A percentile compares a stretch with the other conserved stretches of the same genome.
phyloP scores from a whole-genome alignment of 768 basidiomycete species.

The Leccinum truebloodii region DNA sequence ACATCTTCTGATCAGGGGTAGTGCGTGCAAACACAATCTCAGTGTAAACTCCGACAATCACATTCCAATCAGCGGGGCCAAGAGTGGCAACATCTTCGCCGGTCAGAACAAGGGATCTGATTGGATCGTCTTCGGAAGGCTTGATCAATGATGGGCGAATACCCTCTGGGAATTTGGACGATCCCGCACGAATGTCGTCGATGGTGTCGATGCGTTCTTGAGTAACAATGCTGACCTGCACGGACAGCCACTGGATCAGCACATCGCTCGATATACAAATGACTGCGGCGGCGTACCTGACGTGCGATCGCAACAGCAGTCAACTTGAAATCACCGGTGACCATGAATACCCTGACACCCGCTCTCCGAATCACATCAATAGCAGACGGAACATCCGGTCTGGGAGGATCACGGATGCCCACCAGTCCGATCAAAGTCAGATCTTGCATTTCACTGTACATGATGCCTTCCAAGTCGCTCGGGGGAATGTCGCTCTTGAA shows the following conservation, averaged over 20 bases:
- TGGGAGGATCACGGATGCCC: conserved; percentile 58
- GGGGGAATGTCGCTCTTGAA: conserved; percentile 30
- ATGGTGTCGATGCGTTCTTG: conserved; percentile 39
- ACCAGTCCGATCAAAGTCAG: conserved; percentile 52
- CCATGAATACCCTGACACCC: conserved; percentile 56
- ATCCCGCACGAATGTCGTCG: conserved; percentile 26
- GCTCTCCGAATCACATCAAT: conserved; percentile 49
- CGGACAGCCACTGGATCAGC: conserved; percentile 2
- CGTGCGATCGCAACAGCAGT: conserved; percentile 53
- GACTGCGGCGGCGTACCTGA: conserved; percentile 34
- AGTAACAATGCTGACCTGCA: conserved; percentile 44
- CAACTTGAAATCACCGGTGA: conserved; percentile 56
- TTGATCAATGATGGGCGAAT: conserved; percentile 30
- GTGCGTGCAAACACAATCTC: conserved; percentile 56
- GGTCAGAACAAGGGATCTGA: conserved; percentile 43
- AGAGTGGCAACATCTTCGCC: conserved; percentile 45
- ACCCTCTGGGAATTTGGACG: conserved; percentile 19
- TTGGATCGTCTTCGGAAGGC: conserved; percentile 38
- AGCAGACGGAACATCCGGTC: conserved; percentile 48
- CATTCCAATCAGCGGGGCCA: conserved; percentile 41
- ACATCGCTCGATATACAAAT: neutral
- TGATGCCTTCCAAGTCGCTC: conserved; percentile 39
- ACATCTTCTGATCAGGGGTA: conserved; percentile 57
- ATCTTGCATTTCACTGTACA: conserved; percentile 37
- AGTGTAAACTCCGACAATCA: conserved; percentile 38